A percentile compares a stretch with the other conserved stretches of the same genome.
Conservation (phyloP, 495 filamentous ascomycete species). For the Penicillium coffeae region DNA sequence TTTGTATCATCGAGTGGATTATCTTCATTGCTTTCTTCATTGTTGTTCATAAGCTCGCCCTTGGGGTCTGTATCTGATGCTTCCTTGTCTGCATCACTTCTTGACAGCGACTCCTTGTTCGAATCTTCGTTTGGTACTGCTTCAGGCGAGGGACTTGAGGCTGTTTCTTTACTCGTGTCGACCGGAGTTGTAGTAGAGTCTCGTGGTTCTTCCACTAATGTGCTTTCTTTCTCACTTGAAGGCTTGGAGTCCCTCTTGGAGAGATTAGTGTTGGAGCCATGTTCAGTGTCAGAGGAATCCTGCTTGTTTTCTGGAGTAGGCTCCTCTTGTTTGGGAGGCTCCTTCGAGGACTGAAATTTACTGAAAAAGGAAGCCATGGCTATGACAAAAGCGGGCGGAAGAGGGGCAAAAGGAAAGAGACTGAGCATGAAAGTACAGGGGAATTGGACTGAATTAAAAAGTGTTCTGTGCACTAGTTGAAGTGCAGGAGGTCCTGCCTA, state of each 20-base stretch:
- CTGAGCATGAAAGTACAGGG: neutral
- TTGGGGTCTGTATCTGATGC: slow-evolving; percentile 4
- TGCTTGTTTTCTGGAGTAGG: slow-evolving; percentile 1
- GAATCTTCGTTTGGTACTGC: slow-evolving; percentile 5
- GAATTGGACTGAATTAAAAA: slow-evolving; percentile 3
- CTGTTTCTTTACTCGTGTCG: slow-evolving; percentile 11
- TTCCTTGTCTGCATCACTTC: slow-evolving; percentile 3
- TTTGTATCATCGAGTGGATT: slow-evolving; percentile 39
- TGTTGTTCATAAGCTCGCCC: too few species aligned
- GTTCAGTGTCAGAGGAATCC: slow-evolving; percentile 6
- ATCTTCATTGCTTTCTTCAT: slow-evolving; percentile 12
- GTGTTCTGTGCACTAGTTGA: neutral
- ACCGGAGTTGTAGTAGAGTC: neutral
- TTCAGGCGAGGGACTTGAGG: slow-evolving; percentile 3
- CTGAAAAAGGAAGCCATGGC: slow-evolving; percentile 18
- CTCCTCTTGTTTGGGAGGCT: slow-evolving; percentile 7
- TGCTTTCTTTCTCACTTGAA: slow-evolving; percentile 27
- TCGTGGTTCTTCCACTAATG: slow-evolving; percentile 13
- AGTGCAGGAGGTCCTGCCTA: neutral
- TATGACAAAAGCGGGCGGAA: neutral
- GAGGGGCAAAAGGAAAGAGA: neutral
- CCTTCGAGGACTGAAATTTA: slow-evolving; percentile 1
- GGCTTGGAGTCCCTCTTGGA: slow-evolving; percentile 7
- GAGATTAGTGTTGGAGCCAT: neutral
- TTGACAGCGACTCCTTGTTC: slow-evolving; percentile 6